A percentile compares a stretch with the other conserved stretches of the same genome.
phyloP scores from a whole-genome alignment of 805 yeast genomes.

The Kuraishia capsulata region DNA sequence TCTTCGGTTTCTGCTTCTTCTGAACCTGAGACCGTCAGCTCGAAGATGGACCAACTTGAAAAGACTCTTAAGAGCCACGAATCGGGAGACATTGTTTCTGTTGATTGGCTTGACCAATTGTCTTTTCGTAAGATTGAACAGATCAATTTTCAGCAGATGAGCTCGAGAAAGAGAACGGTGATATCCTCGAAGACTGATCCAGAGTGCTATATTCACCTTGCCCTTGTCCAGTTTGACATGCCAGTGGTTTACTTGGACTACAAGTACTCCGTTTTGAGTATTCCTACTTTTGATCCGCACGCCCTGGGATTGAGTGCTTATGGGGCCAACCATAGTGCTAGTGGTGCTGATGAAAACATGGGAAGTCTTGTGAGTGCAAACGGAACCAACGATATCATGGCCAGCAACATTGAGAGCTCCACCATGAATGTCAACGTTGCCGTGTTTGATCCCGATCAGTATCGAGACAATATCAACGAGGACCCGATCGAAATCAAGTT shows the following conservation, averaged over 20 bases:
- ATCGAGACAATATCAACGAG: conserved; percentile 27
- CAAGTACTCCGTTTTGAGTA: conserved; percentile 26
- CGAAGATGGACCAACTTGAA: conserved; percentile 41
- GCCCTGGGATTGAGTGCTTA: not conserved
- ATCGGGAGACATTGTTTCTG: conserved; percentile 49
- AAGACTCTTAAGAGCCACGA: conserved; percentile 51
- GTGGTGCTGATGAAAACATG: not conserved
- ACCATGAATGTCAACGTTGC: conserved; percentile 7
- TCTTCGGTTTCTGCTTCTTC: conserved; percentile 28
- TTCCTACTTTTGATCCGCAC: conserved; percentile 17
- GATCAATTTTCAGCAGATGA: conserved; percentile 14
- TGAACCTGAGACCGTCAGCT: conserved; percentile 1
- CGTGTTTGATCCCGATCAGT: conserved; percentile 58
- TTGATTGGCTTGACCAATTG: conserved; percentile 70
- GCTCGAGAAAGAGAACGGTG: conserved; percentile 6
- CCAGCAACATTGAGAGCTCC: conserved; percentile 1
- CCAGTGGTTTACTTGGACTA: conserved; percentile 65
- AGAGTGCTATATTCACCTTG: conserved; percentile 22
- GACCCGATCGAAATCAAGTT: conserved; percentile 89
- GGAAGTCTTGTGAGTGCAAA: not conserved
- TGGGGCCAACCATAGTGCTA: not conserved
- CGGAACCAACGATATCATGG: conserved; percentile 1
- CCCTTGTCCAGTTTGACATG: conserved; percentile 56
- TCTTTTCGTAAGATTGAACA: conserved; percentile 47
- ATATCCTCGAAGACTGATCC: conserved; percentile 6